These are phyloP conservation scores for Globisporangium spinosum DNA, from an alignment of 352 stramenopile genomes.

Conservation along the genomic window DNA sequence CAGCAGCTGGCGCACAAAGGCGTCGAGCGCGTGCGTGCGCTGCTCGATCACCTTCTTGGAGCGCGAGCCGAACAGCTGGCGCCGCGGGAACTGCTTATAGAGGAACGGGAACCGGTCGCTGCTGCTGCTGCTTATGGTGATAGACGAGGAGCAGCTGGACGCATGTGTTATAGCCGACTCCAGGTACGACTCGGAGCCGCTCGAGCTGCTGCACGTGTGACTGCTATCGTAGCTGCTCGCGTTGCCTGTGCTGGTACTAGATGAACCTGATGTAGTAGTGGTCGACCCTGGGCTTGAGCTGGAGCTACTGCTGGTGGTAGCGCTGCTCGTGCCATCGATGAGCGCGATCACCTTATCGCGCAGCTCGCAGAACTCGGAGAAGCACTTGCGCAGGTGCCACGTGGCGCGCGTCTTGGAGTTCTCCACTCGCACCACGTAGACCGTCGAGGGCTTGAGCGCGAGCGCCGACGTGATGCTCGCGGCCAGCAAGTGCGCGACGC, in stretches of 20 bases:
- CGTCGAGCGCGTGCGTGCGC: conserved; percentile 53
- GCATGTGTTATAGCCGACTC: conserved; percentile 19
- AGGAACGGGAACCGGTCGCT: conserved; percentile 53
- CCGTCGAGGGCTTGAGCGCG: conserved; percentile 65
- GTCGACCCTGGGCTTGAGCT: not conserved
- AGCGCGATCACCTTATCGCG: conserved; percentile 61
- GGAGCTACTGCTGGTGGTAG: not conserved
- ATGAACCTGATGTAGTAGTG: not conserved
- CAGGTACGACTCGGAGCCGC: conserved; percentile 13
- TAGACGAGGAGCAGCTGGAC: conserved; percentile 20
- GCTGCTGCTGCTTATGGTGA: conserved; percentile 11
- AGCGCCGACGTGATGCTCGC: conserved; percentile 63
- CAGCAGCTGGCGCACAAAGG: conserved; percentile 57
- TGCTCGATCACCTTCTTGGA: conserved; percentile 69
- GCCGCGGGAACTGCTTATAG: conserved; percentile 63
- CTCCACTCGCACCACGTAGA: conserved; percentile 68
- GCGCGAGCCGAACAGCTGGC: conserved; percentile 60
- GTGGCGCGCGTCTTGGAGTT: conserved; percentile 35
- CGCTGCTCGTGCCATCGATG: conserved; percentile 39
- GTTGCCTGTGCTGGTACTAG: conserved; percentile 10
- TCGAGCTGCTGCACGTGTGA: conserved; percentile 16
- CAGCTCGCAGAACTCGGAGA: conserved; percentile 73
- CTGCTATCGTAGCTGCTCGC: conserved; percentile 7
- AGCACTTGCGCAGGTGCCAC: conserved; percentile 70
- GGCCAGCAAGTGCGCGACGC: conserved; percentile 43